Evolutionary conservation across 2,329 filamentous ascomycete species (phyloP), one percentile per base, ranked within the genome.

Genomic region (Aspergillus caelatus): DNA sequence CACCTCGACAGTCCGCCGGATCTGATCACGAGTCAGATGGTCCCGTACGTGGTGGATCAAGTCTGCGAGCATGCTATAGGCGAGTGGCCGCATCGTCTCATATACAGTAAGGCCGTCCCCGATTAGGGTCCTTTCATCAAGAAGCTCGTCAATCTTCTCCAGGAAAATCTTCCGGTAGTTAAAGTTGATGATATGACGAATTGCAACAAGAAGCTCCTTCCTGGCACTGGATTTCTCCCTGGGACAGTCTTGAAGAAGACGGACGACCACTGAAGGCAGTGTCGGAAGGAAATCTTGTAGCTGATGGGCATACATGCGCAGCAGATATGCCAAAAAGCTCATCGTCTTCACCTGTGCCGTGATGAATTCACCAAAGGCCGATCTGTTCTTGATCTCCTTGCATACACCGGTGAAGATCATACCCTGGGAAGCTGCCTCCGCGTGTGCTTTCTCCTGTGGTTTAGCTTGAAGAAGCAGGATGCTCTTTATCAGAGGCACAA

Each of bases 261-360:
- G 88, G 8, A 99, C 92, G 3, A 98, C 92, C 43, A 98, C 94
- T 39, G 91, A 89, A 0, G 95, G 95, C 19, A 99, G 82, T 0
- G 88, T 90, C 0, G 89, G 90, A 32, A 99, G 81, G 71, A 99
- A 98, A 70, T 99, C 95, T 12, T 88, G 88, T 11, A 99, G 82
- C 68, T 97, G 91, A 62, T 91, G 90, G 2, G 93, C 89, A 77
- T 97, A 96, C 55, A 96, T 91, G 50, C 95, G 85, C 14, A 99
- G 85, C 0, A 99, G 82, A 74, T 98, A 99, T 1, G 96, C 96
- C 69, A 99, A 78, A 72, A 99, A 99, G 72, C 94, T 98, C 94
- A 99, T 98, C 0, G 94, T 98, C 83, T 99, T 98, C 19, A 99
- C 95, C 77, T 99, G 96, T 1, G 94, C 93, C 0, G 93, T 98